Base-by-base conservation (phyloP, 768 basidiomycete species). In the Phylloporus sp. region DNA sequence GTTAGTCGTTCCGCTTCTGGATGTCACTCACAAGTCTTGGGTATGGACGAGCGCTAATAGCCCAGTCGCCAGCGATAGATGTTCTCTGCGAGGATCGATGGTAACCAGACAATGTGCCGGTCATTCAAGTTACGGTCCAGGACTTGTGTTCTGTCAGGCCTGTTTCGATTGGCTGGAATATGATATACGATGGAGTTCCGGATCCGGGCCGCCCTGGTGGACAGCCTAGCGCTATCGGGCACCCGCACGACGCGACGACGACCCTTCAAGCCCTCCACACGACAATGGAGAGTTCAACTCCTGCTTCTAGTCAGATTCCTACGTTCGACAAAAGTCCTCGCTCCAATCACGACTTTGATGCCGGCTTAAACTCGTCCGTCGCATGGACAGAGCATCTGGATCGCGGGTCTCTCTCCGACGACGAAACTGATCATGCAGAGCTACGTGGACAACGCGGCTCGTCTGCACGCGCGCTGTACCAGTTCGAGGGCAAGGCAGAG, bases 361-460 rank as follows among this genome's bases (percentile, higher is more conserved):
- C 81, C 1, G 86, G 88, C 4, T 75, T 90, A 63, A 88, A 90
- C 66, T 74, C 84, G 10, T 89, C 88, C 1, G 65, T 75, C 6
- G 88, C 84, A 10, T 90, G 86, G 88, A 83, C 85, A 20, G 82
- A 79, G 48, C 75, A 79, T 55, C 68, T 78, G 13, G 76, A 76
- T 50, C 61, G 60, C 18, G 68, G 56, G 17, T 70, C 68, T 18
- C 68, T 78, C 18, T 82, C 80, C 0, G 79, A 82, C 52, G 67
- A 72, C 28, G 80, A 83, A 29, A 46, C 54, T 31, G 67, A 70
- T 21, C 68, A 62, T 21, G 46, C 62, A 9, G 63, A 70, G 17
- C 59, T 58, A 2, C 67, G 66, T 15, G 64, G 65, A 22, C 60
- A 65, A 35, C 62, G 63, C 26, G 70, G 71, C 21, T 70, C 74